These are phyloP conservation scores for Euptelea pleiosperma DNA, from an alignment of 164 flowering plant species.

Conservation along the genomic window DNA sequence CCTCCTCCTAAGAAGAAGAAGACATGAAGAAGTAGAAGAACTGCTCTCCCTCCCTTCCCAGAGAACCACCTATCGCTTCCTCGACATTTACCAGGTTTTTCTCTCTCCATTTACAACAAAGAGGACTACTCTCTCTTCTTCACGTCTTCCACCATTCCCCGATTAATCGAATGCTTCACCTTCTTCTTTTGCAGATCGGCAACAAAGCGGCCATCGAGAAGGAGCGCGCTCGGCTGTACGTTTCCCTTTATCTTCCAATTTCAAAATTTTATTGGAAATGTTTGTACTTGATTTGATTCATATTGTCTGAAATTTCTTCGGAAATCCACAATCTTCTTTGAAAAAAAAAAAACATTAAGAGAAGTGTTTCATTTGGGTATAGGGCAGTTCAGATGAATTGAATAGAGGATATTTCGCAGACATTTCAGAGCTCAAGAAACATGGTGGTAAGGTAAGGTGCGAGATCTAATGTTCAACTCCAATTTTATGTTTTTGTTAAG, in stretches of 20 bases:
- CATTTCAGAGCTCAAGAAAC: conserved; percentile 67
- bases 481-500: too few species aligned
- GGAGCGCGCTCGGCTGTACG: conserved; percentile 87
- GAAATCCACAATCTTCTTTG: not conserved
- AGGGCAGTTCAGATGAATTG: conserved; percentile 94
- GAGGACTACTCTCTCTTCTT: not conserved
- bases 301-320: too few species aligned
- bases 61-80: conserved; percentile 54
- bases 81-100: conserved; percentile 70
- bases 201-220: conserved; percentile 68
- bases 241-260: conserved; percentile 7
- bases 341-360: not conserved
- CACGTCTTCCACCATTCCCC: too few species aligned
- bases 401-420: conserved; percentile 93
- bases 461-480: too few species aligned
- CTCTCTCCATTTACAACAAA: too few species aligned
- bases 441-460: conserved; percentile 86
- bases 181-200: conserved; percentile 43
- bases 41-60: conserved; percentile 23
- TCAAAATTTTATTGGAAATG: not conserved
- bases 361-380: conserved; percentile 23
- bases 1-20: not conserved
- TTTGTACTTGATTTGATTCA: too few species aligned
- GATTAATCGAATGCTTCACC: not conserved
- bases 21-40: conserved; percentile 8